Evolutionary conservation across 2,329 filamentous ascomycete species (phyloP), one percentile per base, ranked within the genome.

Genomic region (Verticillium nubilum): DNA sequence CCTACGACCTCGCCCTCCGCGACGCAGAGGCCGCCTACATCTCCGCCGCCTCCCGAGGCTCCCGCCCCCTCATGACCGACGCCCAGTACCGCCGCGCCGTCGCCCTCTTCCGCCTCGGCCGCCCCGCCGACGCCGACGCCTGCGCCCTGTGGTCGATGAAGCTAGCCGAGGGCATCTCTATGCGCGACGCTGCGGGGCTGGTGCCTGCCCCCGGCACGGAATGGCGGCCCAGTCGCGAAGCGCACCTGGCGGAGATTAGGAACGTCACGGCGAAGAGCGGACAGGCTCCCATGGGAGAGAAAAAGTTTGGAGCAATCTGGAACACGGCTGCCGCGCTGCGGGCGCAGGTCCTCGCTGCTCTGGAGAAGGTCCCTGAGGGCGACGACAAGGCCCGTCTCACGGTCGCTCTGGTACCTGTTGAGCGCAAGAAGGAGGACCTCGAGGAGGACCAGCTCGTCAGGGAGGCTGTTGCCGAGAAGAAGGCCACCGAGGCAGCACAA

Each of bases 21-120:
- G 90, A 93, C 72, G 86, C 88, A 37, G 85, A 92, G 63, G 79
- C 81, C 54, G 90, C 87, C 2, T 82, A 89, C 58, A 74, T 81
- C 37, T 75, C 81, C 4, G 88, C 87, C 2, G 77, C 77, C 27
- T 80, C 88, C 63, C 88, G 94, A 47, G 90, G 84, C 31, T 89
- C 88, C 67, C 86, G 90, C 56, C 86, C 91, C 64, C 81, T 89
- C 29, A 91, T 97, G 72, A 81, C 87, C 53, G 85, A 91, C n/a
- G 88, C 91, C 1, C 91, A 97, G 68, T 85, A 95, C 67, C 86
- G 93, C 66, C 86, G 94, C 37, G 90, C 86, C 5, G 85, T 96
- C 13, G 83, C 89, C 12, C 80, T 94, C 27, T 90, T 86, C 72
- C 84, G 87, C 55, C 77, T 92, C 47, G 85, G 84, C 33, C 81